phyloP scores from a whole-genome alignment of 306 rosid genomes.

The Begonia peltatifolia region DNA sequence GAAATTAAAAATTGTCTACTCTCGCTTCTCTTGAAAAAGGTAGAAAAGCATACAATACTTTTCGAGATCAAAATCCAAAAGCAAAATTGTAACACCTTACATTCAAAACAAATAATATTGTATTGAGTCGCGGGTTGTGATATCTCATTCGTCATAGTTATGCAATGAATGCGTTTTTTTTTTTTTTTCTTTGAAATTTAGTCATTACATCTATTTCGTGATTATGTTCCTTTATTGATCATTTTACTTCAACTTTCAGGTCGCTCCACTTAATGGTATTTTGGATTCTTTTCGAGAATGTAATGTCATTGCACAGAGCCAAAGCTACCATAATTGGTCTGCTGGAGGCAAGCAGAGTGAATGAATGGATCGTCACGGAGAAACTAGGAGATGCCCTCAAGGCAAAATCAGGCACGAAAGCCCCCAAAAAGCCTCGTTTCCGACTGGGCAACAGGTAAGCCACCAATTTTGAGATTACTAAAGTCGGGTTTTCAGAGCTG shows the following conservation, averaged over 20 bases:
- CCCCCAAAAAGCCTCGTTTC: constrained; percentile 28
- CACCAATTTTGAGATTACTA: no score
- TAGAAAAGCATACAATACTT: no score
- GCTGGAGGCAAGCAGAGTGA: constrained; percentile 48
- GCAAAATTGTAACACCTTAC: no score
- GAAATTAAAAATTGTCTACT: no score
- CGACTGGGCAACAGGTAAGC: constrained; percentile 60
- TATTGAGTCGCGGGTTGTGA: not conserved
- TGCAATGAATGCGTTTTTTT: no score
- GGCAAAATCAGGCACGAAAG: constrained; percentile 16
- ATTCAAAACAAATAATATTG: no score
- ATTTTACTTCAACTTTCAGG: constrained; percentile 15
- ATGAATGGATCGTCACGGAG: constrained; percentile 79
- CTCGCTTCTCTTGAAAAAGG: no score
- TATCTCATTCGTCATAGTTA: not conserved
- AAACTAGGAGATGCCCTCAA: constrained; percentile 56
- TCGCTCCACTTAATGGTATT: constrained; percentile 51
- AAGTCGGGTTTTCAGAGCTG: no score
- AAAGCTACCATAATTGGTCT: constrained; percentile 72
- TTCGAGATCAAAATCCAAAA: no score
- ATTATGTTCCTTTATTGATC: no score
- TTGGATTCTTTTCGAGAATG: constrained; percentile 77
- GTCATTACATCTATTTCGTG: no score
- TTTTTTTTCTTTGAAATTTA: no score
- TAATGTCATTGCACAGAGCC: constrained; percentile 66